Evolutionary conservation across 805 yeast species (phyloP).

Genomic region (Starmerella scarabaei): DNA sequence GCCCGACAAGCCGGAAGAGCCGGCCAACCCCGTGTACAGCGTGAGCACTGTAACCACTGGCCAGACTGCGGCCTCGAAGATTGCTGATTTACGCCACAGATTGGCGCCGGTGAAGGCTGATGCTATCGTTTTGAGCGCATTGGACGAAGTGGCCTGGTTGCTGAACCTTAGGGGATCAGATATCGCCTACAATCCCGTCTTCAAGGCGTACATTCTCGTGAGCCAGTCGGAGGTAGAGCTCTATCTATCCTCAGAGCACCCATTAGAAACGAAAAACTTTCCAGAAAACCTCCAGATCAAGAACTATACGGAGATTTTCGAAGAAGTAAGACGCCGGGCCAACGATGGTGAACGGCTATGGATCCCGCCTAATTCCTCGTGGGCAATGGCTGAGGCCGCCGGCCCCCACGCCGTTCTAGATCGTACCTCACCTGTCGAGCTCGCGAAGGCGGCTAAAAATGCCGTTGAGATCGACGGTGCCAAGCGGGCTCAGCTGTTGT

Average conservation of each 20-base stretch:
- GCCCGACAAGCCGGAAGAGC: constrained; percentile 55
- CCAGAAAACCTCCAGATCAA: constrained; percentile 34
- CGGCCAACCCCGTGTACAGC: constrained; percentile 37
- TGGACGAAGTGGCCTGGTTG: constrained; percentile 88
- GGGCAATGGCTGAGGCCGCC: constrained; percentile 51
- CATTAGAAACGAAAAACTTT: constrained; percentile 26
- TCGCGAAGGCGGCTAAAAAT: constrained; percentile 68
- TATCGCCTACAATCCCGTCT: constrained; percentile 75
- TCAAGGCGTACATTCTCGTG: constrained; percentile 53
- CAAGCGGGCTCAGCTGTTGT: constrained; percentile 63
- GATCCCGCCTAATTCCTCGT: constrained; percentile 47
- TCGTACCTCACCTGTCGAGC: constrained; percentile 47
- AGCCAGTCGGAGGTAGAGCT: constrained; percentile 33
- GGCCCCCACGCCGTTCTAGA: constrained; percentile 30
- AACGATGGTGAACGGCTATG: constrained; percentile 26
- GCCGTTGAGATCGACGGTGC: constrained; percentile 58
- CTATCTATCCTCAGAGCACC: constrained; percentile 30
- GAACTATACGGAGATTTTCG: constrained; percentile 48
- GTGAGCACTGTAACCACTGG: constrained; percentile 53
- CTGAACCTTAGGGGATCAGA: constrained; percentile 74
- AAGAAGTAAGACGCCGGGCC: constrained; percentile 31
- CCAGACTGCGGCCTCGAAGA: constrained; percentile 44
- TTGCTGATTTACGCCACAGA: constrained; percentile 31
- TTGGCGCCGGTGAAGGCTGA: constrained; percentile 23
- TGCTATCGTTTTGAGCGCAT: constrained; percentile 50